These are phyloP conservation scores for Naegleria gruberi DNA, from an alignment of 208 protist species.

Conservation along the genomic window DNA sequence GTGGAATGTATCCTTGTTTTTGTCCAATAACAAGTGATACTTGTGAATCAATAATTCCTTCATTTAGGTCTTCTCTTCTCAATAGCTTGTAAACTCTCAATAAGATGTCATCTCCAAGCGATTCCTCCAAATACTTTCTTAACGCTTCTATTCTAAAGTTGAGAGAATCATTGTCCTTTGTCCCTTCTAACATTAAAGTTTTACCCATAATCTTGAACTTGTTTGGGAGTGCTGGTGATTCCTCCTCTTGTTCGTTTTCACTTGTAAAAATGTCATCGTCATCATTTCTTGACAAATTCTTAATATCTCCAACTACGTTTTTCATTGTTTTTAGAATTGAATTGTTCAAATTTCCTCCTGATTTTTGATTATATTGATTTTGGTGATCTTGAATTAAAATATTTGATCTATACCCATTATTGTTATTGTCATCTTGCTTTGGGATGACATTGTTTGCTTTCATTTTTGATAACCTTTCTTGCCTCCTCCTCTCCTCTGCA, in stretches of 20 bases:
- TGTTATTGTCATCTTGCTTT: neutral
- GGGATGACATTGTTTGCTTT: neutral
- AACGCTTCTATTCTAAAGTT: conserved; percentile 77
- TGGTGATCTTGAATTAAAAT: neutral
- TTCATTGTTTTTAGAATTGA: neutral
- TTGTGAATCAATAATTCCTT: neutral
- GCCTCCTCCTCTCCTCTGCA: neutral
- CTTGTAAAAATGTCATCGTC: neutral
- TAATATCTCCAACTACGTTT: neutral
- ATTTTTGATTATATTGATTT: neutral
- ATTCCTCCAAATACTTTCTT: conserved; percentile 65
- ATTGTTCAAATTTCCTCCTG: neutral
- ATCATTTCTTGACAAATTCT: neutral
- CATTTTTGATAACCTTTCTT: neutral
- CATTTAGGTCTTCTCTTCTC: neutral
- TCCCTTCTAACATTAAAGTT: conserved; percentile 65
- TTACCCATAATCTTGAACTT: conserved; percentile 74
- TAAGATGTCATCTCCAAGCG: conserved; percentile 62
- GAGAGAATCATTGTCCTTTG: conserved; percentile 60
- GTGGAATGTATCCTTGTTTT: neutral
- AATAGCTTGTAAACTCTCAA: conserved; percentile 50
- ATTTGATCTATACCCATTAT: conserved; percentile 11
- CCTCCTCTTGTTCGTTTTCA: neutral
- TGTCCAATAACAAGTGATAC: neutral
- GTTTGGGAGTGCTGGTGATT: conserved; percentile 36